phyloP scores from a whole-genome alignment of 495 filamentous ascomycete genomes.

The Monascus purpureus region DNA sequence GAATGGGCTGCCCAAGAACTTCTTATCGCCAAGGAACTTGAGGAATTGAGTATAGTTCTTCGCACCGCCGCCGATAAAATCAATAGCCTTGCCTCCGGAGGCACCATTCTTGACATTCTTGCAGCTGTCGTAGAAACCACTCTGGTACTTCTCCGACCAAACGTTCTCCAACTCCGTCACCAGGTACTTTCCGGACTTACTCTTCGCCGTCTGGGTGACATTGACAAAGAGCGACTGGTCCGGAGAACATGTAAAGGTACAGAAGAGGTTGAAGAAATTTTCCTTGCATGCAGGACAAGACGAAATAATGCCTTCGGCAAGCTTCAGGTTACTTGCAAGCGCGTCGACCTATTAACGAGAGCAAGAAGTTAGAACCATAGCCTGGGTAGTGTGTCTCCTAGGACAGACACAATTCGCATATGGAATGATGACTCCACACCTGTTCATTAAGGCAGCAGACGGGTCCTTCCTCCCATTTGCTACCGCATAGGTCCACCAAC shows the following conservation, averaged over 20 bases:
- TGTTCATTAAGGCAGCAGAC: slow-evolving; percentile 80
- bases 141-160: slow-evolving; percentile 74
- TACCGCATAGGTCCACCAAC: slow-evolving; percentile 73
- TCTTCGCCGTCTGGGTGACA: slow-evolving; percentile 59
- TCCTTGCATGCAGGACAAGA: slow-evolving; percentile 90
- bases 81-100: slow-evolving; percentile 82
- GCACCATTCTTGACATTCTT: slow-evolving; percentile 97
- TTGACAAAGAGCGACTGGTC: slow-evolving; percentile 94
- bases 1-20: slow-evolving; percentile 79
- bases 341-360: slow-evolving; percentile 45
- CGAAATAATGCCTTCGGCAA: slow-evolving; percentile 76
- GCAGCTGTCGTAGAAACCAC: slow-evolving; percentile 89
- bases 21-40: slow-evolving; percentile 85
- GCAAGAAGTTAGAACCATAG: too few species aligned
- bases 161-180: slow-evolving; percentile 85
- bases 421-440: too few species aligned
- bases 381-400: too few species aligned
- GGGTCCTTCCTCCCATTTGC: slow-evolving; percentile 65
- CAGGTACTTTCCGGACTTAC: slow-evolving; percentile 50
- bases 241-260: slow-evolving; percentile 93
- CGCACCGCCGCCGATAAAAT: slow-evolving; percentile 87
- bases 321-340: slow-evolving; percentile 65
- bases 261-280: slow-evolving; percentile 97
- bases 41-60: slow-evolving; percentile 77
- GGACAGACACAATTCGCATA: too few species aligned